Conservation (phyloP, 345 rosid genomes). For the Iberis pinnata region DNA sequence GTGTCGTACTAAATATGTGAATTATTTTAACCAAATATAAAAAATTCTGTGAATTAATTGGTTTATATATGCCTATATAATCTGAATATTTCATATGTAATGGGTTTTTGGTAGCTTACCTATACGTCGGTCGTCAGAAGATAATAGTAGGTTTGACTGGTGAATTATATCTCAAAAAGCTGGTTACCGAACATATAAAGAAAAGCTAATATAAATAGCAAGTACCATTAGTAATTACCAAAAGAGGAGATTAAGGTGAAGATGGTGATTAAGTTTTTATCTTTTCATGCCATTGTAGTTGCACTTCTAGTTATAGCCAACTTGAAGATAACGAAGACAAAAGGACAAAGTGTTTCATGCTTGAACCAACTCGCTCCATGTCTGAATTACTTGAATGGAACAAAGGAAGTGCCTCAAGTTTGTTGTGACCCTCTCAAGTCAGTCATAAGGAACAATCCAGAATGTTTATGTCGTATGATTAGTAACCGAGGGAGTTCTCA, state of each 20-base stretch:
- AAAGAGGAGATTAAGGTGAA: neutral
- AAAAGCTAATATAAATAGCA: conserved; percentile 10
- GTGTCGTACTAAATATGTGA: no score
- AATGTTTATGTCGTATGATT: conserved; percentile 53
- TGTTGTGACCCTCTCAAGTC: conserved; percentile 65
- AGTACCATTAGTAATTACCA: conserved; percentile 13
- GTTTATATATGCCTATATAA: conserved; percentile 7
- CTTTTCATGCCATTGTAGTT: conserved; percentile 3
- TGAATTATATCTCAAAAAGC: conserved; percentile 24
- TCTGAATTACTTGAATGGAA: conserved; percentile 48
- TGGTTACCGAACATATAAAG: conserved; percentile 24
- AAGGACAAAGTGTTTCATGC: conserved; percentile 36
- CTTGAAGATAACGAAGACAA: conserved; percentile 4
- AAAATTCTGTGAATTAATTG: no score
- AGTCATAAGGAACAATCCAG: conserved; percentile 44
- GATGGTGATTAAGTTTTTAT: conserved; percentile 17
- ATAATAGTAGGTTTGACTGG: conserved; percentile 25
- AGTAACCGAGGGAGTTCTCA: conserved; percentile 48
- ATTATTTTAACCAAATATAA: no score
- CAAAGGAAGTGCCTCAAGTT: conserved; percentile 40
- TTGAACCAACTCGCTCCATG: conserved; percentile 55
- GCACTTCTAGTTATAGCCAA: conserved; percentile 21
- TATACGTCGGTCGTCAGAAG: conserved; percentile 14
- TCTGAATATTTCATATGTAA: conserved; percentile 1
- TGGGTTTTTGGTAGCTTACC: conserved; percentile 3